Base-by-base conservation (phyloP, 177 flowering plant genomes). In the Vitis hybrid region DNA sequence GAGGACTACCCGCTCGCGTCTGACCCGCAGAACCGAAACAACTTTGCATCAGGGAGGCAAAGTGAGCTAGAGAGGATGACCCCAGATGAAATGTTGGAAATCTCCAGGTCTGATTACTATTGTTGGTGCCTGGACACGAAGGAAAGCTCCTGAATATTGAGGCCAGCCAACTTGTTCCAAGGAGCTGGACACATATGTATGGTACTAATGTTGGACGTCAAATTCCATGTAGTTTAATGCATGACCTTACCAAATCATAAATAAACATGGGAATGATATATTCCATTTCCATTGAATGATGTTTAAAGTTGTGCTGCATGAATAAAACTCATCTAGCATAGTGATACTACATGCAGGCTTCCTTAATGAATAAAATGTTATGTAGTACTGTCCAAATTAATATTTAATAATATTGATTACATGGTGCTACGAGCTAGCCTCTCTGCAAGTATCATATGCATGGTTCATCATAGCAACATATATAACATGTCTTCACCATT, bases 61-160 rank as follows among this genome's bases (percentile, higher is more conserved):
- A 85, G 52, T 71, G 97, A 92, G 70, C 89, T 94, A 5, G 91
- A 88, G 72, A 87, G 80, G 77, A 87, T 94, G 97, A 79, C 78
- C 15, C 93, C 97, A 0, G 92, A 84, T 10, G 83, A 84, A 66
- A 62, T 94, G 85, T 66, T 94, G 70, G 88, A 81, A 4, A 86
- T 89, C 39, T 94, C 98, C 26, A 85, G 89, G 83, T 89, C 93
- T 51, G 96, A 94, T 70, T 92, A 87, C 70, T 87, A 88, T 26
- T 94, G 96, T 61, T 94, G 98, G 98, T 91, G 98, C 82, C 76
- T 94, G 78, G 98, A 94, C 73, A 80, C 84, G 52, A 74, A 68
- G 70, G 62, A 64, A 51, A 7, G 53, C 45, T 53, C 12, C n/a
- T 31, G 59, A 56, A 13, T 10, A 15, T 48, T 48, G 18, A 63